Evolutionary conservation across 1,139 yeast species (phyloP), one percentile per base, ranked within the genome.

Genomic region (Citeromyces siamensis): DNA sequence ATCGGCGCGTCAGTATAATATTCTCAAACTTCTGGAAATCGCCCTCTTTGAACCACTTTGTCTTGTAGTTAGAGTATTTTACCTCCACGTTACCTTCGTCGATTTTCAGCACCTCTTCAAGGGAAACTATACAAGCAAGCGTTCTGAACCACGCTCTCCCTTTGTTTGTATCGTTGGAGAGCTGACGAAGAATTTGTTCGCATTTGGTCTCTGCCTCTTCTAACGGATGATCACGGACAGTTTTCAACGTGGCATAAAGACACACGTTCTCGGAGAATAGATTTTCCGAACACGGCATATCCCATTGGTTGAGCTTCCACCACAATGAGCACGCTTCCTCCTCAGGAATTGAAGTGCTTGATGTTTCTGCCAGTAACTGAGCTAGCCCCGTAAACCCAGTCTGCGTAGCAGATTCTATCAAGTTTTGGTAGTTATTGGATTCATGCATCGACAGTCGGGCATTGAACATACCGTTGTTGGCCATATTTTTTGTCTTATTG

Each of bases 231-330:
- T 64, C 70, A 33, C 58, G 58, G 2, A 66, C 44, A 32, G 51
- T 52, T 39, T 68, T 75, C 42, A 76, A 56, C 2, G 66, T 55
- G 13, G 59, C 60, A 47, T 73, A 80, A 9, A 71, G 56, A 5
- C 58, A 51, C 35, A 65, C 68, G 38, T 68, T 63, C 35, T 63
- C 67, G 3, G 55, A 52, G 0, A 17, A 26, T 3, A 12, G 3
- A 10, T 36, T 34, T 2, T 45, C 46, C 0, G 70, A 59, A 2
- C 49, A 46, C 0, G 90, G 82, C 4, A 78, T 41, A 40, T 76
- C 79, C 94, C 94, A 84, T 37, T 68, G 65, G 38, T 66, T 69
- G 28, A 83, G 55, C 48, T 78, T 79, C 94, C 94, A 83, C 31
- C 31, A 26, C 4, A 26, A 3, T 7, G 31, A 26, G 8, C 31